A percentile compares a stretch with the other conserved stretches of the same genome.
phyloP scores from a whole-genome alignment of 202 grass and related monocot genomes.

The Schoenoplectus tabernaemontani region DNA sequence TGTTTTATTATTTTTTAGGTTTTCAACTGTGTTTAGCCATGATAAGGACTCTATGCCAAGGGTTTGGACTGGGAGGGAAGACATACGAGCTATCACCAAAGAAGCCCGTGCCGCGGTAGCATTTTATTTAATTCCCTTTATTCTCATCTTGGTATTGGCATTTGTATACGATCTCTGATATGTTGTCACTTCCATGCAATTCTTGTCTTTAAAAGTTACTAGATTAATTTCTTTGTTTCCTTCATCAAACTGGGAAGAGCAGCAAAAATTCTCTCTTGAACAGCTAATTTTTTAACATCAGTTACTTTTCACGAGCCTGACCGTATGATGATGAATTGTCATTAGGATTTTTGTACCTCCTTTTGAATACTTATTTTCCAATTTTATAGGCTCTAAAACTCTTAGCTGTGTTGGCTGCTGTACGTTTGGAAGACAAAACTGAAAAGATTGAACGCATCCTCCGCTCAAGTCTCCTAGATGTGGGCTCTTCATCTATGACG shows the following conservation, averaged over 20 bases:
- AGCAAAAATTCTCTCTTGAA: background rate
- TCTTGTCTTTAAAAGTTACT: background rate
- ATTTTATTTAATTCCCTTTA: background rate
- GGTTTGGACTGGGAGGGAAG: constrained; percentile 69
- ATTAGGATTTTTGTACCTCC: no score
- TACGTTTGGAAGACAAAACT: constrained; percentile 57
- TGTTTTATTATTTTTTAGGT: constrained; percentile 39
- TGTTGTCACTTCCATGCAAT: constrained; percentile 2
- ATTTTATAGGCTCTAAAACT: constrained; percentile 72
- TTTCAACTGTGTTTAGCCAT: constrained; percentile 59
- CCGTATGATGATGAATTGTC: no score
- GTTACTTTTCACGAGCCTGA: constrained; percentile 4
- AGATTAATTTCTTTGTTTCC: background rate
- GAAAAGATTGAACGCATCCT: constrained; percentile 63
- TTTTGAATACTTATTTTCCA: no score
- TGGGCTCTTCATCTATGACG: constrained; percentile 32
- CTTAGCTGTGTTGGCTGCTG: constrained; percentile 53
- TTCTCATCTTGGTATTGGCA: constrained; percentile 3
- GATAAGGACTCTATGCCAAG: constrained; percentile 75
- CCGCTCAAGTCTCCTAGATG: constrained; percentile 47
- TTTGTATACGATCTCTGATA: background rate
- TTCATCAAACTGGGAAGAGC: background rate
- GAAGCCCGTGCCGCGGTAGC: constrained; percentile 60
- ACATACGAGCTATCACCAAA: constrained; percentile 71
- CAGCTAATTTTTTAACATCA: background rate